Evolutionary conservation across 768 basidiomycete genomes (phyloP).

Genomic region (Tylopilus felleus): DNA sequence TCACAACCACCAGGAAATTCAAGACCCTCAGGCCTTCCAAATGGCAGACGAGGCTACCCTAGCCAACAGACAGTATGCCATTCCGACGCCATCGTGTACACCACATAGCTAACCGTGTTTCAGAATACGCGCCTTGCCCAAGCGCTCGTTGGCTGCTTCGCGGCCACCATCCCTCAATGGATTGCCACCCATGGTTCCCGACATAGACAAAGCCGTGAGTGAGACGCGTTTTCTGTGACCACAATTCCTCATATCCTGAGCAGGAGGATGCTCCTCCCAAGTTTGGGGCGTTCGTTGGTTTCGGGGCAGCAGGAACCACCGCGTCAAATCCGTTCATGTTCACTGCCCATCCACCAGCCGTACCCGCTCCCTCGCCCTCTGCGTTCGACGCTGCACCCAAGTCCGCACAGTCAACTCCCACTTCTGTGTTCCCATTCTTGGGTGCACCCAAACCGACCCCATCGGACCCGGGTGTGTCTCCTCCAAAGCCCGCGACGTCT

Average conservation of each 20-base stretch:
- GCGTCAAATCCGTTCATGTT: slow-evolving; percentile 40
- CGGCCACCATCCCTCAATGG: slow-evolving; percentile 24
- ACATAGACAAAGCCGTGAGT: slow-evolving; percentile 25
- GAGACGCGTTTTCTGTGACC: slow-evolving; percentile 13
- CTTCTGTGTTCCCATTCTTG: slow-evolving; percentile 20
- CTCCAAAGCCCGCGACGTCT: slow-evolving; percentile 18
- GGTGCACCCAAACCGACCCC: neutral
- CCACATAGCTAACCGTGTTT: slow-evolving; percentile 8
- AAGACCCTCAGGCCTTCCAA: slow-evolving; percentile 44
- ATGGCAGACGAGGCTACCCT: slow-evolving; percentile 59
- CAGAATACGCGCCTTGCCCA: slow-evolving; percentile 68
- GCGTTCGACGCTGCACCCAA: slow-evolving; percentile 8
- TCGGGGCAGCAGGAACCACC: slow-evolving; percentile 37
- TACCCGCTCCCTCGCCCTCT: slow-evolving; percentile 11
- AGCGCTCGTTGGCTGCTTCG: slow-evolving; percentile 34
- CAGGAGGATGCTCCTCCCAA: slow-evolving; percentile 37
- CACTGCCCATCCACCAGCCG: slow-evolving; percentile 25
- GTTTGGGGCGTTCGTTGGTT: slow-evolving; percentile 52
- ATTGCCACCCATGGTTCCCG: slow-evolving; percentile 23
- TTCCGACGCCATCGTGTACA: neutral
- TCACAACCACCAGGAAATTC: slow-evolving; percentile 38
- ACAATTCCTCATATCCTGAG: slow-evolving; percentile 15
- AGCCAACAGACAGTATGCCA: slow-evolving; percentile 53
- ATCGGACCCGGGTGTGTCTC: slow-evolving; percentile 29
- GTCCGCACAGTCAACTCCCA: slow-evolving; percentile 12